Evolutionary conservation across 2,329 filamentous ascomycete genomes (phyloP).

Genomic region (Thelonectria olida): DNA sequence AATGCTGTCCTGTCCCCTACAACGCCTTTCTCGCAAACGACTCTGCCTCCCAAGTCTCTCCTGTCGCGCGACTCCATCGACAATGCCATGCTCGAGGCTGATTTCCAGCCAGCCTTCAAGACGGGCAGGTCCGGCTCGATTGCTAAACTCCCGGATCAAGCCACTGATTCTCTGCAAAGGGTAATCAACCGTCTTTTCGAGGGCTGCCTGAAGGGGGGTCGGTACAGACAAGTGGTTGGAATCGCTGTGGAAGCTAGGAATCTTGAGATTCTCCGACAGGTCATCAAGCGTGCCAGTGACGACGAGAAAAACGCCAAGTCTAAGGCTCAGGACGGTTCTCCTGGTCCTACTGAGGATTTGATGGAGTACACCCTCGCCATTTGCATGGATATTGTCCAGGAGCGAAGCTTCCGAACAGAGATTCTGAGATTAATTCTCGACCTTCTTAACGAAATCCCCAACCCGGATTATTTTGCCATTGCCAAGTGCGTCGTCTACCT

Average conservation of each 20-base stretch:
- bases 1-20: slow-evolving; percentile 88
- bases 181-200: slow-evolving; percentile 93
- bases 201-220: slow-evolving; percentile 83
- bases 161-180: slow-evolving; percentile 81
- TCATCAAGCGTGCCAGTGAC: slow-evolving; percentile 88
- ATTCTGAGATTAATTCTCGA: slow-evolving; percentile 94
- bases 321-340: slow-evolving; percentile 58
- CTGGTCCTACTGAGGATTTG: slow-evolving; percentile 82
- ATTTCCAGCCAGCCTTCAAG: slow-evolving; percentile 63
- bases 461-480: slow-evolving; percentile 96
- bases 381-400: slow-evolving; percentile 97
- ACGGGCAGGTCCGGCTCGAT: slow-evolving; percentile 67
- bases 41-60: slow-evolving; percentile 91
- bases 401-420: slow-evolving; percentile 82
- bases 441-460: slow-evolving; percentile 90
- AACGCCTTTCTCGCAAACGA: slow-evolving; percentile 94
- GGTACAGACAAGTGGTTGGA: slow-evolving; percentile 95
- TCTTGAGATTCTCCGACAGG: slow-evolving; percentile 83
- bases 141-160: slow-evolving; percentile 72
- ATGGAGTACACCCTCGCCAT: slow-evolving; percentile 97
- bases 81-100: slow-evolving; percentile 69
- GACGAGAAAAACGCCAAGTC: slow-evolving; percentile 78
- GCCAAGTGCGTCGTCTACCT: slow-evolving; percentile 97
- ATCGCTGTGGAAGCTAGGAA: slow-evolving; percentile 96
- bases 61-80: slow-evolving; percentile 82